Evolutionary conservation across 2,329 filamentous ascomycete genomes (phyloP), one percentile per base, ranked within the genome.

Genomic region (Shiraia sp.): DNA sequence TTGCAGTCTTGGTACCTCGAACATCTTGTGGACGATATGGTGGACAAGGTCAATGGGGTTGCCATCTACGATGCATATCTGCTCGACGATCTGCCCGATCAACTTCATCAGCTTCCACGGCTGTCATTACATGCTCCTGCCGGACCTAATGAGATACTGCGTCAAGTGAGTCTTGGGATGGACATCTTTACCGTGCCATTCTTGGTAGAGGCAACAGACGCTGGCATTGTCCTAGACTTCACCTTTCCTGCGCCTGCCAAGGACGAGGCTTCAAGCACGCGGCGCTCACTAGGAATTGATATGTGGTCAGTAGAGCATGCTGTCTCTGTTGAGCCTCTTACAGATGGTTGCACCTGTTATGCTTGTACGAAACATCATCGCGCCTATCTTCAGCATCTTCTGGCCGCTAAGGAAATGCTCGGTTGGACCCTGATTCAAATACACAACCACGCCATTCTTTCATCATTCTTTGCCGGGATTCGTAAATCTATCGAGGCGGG

Each of bases 371-470:
- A 80, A 13, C 92, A 97, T 68, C 90, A 96, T 69, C 78, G 86
- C 35, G 92, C 93, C 0, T 99, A 88, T 69, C 63, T 99, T 25
- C 86, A 90, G 52, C 93, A 99, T 68, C 78, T 97, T 1, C 80
- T 99, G 5, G 79, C 82, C 32, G 90, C 93, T 1, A 95, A 91
- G 63, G 93, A 99, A 70, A 97, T 99, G 93, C 82, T 96, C 4
- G 92, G 87, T 16, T 99, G 93, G 93, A 88, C 86, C 0, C 77
- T 99, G 6, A 77, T 99, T 6, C 92, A 97, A 67, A 79, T 96
- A 3, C 93, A 99, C 72, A 99, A 99, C 66, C 85, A 95, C 65
- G 78, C 84, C 47, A 72, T 87, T 6, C 70, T 95, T 38, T 78
- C 81, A 32, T 59, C 72, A 0, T 96, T 97, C 73, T 96, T 97